phyloP scores from a whole-genome alignment of 176 grass and related monocot species.

The Themeda triandra region DNA sequence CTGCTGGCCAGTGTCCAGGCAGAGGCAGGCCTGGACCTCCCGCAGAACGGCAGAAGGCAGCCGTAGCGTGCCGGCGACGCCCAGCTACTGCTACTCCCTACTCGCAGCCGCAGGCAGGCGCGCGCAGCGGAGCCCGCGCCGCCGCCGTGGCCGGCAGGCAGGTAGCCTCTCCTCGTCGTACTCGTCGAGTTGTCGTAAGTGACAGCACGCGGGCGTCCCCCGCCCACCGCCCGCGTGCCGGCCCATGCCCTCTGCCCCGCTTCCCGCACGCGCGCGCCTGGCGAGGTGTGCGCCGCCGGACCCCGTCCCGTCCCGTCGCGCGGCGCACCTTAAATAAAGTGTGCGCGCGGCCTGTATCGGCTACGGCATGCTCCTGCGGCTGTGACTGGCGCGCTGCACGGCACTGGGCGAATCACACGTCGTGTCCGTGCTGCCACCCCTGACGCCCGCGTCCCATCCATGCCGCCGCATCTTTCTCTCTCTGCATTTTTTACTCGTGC shows the following conservation, averaged over 20 bases:
- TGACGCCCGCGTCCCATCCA: slow-evolving; percentile 14
- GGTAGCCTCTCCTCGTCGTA: not conserved
- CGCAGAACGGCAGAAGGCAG: not conserved
- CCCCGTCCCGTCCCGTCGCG: slow-evolving; percentile 12
- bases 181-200: not conserved
- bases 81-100: not conserved
- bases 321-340: not conserved
- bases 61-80: slow-evolving; percentile 1
- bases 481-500: not conserved
- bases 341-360: not conserved
- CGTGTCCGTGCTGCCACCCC: slow-evolving; percentile 11
- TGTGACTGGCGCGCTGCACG: not conserved
- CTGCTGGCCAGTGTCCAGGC: not conserved
- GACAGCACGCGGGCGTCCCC: not conserved
- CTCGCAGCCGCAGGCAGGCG: not conserved
- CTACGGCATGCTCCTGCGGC: not conserved
- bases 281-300: not conserved
- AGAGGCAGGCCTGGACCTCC: not conserved
- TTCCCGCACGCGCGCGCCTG: not conserved
- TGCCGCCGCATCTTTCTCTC: not conserved
- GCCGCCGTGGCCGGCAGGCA: not conserved
- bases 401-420: slow-evolving; percentile 28
- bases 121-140: not conserved
- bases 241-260: not conserved
- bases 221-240: not conserved